Evolutionary conservation across 2,329 filamentous ascomycete species (phyloP), one percentile per base, ranked within the genome.

Genomic region (Colletotrichum sp.): DNA sequence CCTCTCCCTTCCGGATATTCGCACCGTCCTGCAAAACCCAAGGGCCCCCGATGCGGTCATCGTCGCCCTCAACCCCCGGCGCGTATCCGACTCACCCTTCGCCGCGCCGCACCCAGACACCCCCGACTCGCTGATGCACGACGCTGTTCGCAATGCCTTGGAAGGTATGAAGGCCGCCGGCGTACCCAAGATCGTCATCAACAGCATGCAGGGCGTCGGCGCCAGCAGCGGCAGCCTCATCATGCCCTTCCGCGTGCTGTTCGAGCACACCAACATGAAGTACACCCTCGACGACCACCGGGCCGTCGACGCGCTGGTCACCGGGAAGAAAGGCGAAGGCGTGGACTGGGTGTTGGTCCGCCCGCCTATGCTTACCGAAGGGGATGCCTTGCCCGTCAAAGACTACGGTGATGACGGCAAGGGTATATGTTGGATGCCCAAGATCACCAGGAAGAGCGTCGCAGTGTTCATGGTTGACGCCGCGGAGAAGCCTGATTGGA

Each of bases 131-230:
- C 81, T 91, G n/a, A 88, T 91, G 84, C 84, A 86, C 3, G 84
- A 87, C 71, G 83, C 85, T 18, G 83, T 86, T 18, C 80, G 79
- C 26, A 85, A 86, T 60, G 77, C 85, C 5, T 77, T 86, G 15
- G 76, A 81, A 1, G 82, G 80, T 6, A 87, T 88, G 84, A 81
- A 84, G 67, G 80, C 82, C 80, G 1, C 81, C 84, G 12, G 66
- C 76, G 63, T 30, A 18, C 72, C 59, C 9, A 90, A 88, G 68
- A 78, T 90, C 3, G 84, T 91, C 30, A 83, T 89, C 64, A 86
- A 91, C 81, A 89, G 87, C 15, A 86, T 88, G 2, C 86, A 89
- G 75, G 90, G 90, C 13, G 85, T 87, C 2, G 88, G 86, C 0
- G 80, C 84, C 34, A 90, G 89, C 6, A 88, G 83, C 80, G 30